Evolutionary conservation across 768 basidiomycete genomes (phyloP).

Genomic region (Fibroporia radiculosa): DNA sequence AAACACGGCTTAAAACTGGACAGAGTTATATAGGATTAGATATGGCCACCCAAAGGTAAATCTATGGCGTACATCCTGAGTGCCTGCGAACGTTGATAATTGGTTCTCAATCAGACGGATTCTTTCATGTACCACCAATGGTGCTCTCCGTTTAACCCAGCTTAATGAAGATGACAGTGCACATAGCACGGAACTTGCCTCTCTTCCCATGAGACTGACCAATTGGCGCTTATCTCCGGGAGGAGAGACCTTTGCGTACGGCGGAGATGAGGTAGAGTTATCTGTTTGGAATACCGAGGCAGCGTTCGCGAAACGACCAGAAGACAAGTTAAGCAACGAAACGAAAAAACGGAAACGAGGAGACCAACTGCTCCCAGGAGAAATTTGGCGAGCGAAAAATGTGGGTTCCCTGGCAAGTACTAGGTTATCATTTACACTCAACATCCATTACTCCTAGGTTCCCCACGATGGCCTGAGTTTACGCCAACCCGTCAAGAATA

Average conservation of each 20-base stretch:
- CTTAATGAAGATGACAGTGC: conserved; percentile 21
- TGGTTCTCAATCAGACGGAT: conserved; percentile 29
- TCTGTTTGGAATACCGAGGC: conserved; percentile 73
- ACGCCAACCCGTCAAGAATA: conserved; percentile 73
- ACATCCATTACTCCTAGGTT: conserved; percentile 31
- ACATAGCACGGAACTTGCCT: conserved; percentile 25
- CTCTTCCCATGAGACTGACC: conserved; percentile 60
- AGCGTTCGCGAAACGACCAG: conserved; percentile 31
- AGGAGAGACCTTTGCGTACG: conserved; percentile 61
- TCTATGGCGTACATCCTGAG: conserved; percentile 1
- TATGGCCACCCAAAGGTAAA: conserved; percentile 42
- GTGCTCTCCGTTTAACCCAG: conserved; percentile 50
- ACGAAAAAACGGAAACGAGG: conserved; percentile 53
- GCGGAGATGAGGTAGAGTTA: conserved; percentile 79
- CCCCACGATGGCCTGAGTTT: conserved; percentile 70
- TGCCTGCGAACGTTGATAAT: background rate
- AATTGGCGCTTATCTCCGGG: conserved; percentile 56
- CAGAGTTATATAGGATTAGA: conserved; percentile 59
- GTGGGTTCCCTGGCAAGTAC: conserved; percentile 36
- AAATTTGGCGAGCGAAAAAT: conserved; percentile 83
- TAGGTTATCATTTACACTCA: background rate
- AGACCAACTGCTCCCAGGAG: conserved; percentile 55
- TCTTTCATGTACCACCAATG: conserved; percentile 71
- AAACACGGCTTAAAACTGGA: conserved; percentile 44
- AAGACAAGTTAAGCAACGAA: conserved; percentile 13